These are phyloP conservation scores for Fusarium torulosum DNA, from an alignment of 2,329 filamentous ascomycete species.

Conservation along the genomic window DNA sequence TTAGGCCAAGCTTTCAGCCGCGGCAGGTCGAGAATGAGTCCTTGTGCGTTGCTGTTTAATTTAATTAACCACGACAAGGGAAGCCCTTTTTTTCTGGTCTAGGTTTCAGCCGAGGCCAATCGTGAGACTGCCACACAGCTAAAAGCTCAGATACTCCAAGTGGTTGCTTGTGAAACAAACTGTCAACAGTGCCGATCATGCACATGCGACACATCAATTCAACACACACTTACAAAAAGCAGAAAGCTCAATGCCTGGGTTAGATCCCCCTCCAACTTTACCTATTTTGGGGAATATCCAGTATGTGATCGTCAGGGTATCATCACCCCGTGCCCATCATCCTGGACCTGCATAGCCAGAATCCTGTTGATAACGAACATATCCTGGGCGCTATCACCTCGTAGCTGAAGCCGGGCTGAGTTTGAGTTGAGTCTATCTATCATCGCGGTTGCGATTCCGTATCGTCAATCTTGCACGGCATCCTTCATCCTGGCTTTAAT, in stretches of 20 bases:
- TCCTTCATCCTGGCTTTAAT: constrained; percentile 12
- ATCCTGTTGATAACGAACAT: background rate
- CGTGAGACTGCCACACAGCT: background rate
- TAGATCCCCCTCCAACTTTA: constrained; percentile 18
- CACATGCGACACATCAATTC: constrained; percentile 5
- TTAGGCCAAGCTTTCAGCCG: constrained; percentile 33
- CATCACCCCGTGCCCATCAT: constrained; percentile 5
- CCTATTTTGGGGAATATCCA: constrained; percentile 32
- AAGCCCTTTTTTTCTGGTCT: no score
- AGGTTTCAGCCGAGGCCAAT: constrained; percentile 13
- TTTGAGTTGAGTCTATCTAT: constrained; percentile 10
- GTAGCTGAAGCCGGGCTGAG: constrained; percentile 2
- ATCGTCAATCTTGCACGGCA: background rate
- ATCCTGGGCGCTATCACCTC: background rate
- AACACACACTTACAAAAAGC: background rate
- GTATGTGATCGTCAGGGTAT: constrained; percentile 36
- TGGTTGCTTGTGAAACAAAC: constrained; percentile 19
- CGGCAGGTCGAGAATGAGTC: background rate
- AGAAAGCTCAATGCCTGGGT: constrained; percentile 12
- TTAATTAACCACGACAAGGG: background rate
- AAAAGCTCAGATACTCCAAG: constrained; percentile 5
- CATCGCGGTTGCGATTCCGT: background rate
- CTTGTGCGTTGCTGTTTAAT: background rate
- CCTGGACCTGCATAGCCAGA: background rate
- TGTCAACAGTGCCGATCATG: constrained; percentile 14